Evolutionary conservation across 495 filamentous ascomycete species (phyloP).

Genomic region (Penicillium arizonense): DNA sequence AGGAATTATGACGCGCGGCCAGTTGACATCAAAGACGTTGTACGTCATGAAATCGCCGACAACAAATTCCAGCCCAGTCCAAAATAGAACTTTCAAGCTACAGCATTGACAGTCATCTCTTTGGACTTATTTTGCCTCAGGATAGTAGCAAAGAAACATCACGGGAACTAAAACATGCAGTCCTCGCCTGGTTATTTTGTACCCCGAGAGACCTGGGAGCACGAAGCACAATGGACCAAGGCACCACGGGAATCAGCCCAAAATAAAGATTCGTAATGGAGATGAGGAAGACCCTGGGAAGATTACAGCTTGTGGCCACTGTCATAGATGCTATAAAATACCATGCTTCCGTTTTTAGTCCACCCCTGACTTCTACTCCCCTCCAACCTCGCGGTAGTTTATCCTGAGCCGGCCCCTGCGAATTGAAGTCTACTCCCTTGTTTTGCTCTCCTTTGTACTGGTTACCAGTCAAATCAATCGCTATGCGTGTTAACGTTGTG

Average conservation of each 20-base stretch:
- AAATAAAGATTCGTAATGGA: constrained; percentile 12
- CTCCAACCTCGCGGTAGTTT: constrained; percentile 3
- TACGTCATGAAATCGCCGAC: constrained; percentile 14
- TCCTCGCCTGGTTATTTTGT: constrained; percentile 13
- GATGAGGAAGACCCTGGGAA: background rate
- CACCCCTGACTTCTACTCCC: background rate
- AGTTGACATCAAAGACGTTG: constrained; percentile 11
- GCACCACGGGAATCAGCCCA: constrained; percentile 13
- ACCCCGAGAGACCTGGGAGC: constrained; percentile 11
- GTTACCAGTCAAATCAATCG: background rate
- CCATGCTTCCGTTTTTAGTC: background rate
- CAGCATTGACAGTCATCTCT: background rate
- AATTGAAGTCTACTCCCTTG: background rate
- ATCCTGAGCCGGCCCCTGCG: background rate
- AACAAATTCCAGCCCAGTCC: constrained; percentile 13
- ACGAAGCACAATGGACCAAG: constrained; percentile 18
- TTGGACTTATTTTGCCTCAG: background rate
- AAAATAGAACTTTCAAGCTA: constrained; percentile 7
- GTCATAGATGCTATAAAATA: constrained; percentile 13
- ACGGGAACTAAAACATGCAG: constrained; percentile 2
- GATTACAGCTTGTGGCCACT: background rate
- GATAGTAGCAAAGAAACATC: background rate
- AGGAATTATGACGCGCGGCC: constrained; percentile 28
- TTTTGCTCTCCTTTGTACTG: background rate
- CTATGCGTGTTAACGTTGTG: constrained; percentile 17